Evolutionary conservation across 441 rosid species (phyloP).

Genomic region (Pelargonium cotyledonis): DNA sequence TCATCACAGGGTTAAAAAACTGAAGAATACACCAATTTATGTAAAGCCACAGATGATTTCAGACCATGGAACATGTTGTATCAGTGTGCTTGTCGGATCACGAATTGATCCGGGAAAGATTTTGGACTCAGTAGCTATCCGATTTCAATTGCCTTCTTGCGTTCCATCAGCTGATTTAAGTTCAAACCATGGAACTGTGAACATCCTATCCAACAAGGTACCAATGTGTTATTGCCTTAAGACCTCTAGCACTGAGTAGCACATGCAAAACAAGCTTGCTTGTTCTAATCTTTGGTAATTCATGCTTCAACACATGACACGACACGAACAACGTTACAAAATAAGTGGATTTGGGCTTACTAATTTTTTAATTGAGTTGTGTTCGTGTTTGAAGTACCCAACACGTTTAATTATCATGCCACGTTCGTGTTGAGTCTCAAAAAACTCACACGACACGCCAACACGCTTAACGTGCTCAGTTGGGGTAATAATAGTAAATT

Average conservation of each 20-base stretch:
- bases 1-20: slow-evolving; percentile 63
- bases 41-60: slow-evolving; percentile 88
- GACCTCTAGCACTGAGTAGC: neutral
- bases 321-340: too few species aligned
- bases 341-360: too few species aligned
- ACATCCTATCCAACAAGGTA: slow-evolving; percentile 78
- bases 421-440: too few species aligned
- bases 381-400: too few species aligned
- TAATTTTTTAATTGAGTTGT: too few species aligned
- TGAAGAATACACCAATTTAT: slow-evolving; percentile 74
- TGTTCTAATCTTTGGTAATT: neutral
- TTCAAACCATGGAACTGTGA: slow-evolving; percentile 78
- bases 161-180: slow-evolving; percentile 72
- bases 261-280: neutral
- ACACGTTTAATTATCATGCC: too few species aligned
- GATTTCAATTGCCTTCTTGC: slow-evolving; percentile 72
- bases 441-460: too few species aligned
- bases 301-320: too few species aligned
- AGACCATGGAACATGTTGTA: slow-evolving; percentile 57
- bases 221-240: neutral
- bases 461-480: too few species aligned
- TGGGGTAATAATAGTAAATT: too few species aligned
- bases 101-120: slow-evolving; percentile 77
- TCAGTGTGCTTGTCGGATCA: slow-evolving; percentile 71
- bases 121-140: slow-evolving; percentile 64